Evolutionary conservation across 2,329 filamentous ascomycete genomes (phyloP), one percentile per base, ranked within the genome.

Genomic region (Cercospora sp.): DNA sequence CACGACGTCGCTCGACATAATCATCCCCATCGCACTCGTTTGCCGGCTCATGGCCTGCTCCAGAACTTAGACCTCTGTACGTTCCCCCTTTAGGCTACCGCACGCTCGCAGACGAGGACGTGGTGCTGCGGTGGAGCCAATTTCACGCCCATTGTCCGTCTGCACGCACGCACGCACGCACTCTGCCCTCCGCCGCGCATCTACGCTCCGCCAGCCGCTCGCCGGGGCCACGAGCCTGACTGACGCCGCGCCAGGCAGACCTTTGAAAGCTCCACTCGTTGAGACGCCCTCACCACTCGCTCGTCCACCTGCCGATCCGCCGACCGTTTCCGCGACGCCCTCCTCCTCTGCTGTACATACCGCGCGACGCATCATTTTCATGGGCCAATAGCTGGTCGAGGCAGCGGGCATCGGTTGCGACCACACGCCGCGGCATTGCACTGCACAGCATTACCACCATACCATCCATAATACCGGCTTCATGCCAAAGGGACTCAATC

Each of bases 401-500:
- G 57, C 63, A 62, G 58, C 30, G 55, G 48, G 66, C 62, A 65
- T 51, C 58, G 58, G 64, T 66, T 31, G 31, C 64, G 64, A 60
- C 26, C 57, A 48, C 36, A 36, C 63, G 42, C 66, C 63, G 42
- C 30, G 48, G 31, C 48, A 64, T 39, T 51, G 33, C 64, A 60
- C 67, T 63, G 62, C 61, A 57, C 33, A 59, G 57, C 58, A 39
- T 26, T 51, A n/a, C 20, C 30, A 23, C 26, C 9, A 36, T n/a
- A 39, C 57, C 23, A 66, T 20, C 39, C 13, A 63, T 64, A 74
- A 67, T 36, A 65, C 73, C 74, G 73, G 69, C 70, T 73, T 64
- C 65, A 86, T 86, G 84, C 85, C 85, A 74, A 86, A 85, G 48
- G 70, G 70, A 76, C 86, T 86, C 77, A 78, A 85, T 60, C 83